A percentile compares a stretch with the other conserved stretches of the same genome.
phyloP scores from a whole-genome alignment of 257 asterid species.

The Avicennia marina region DNA sequence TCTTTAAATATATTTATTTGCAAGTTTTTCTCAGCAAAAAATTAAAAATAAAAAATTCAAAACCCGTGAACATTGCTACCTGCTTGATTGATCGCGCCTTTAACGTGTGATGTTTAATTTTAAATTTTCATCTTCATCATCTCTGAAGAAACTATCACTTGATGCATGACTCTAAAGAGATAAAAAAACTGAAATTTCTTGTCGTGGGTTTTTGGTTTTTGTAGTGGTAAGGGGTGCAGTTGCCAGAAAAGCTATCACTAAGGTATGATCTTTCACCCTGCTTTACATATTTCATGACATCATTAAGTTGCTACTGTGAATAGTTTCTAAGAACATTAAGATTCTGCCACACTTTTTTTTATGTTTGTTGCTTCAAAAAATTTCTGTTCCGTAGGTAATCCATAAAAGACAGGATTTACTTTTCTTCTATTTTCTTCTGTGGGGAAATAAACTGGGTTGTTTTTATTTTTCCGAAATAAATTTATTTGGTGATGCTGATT shows the following conservation, averaged over 20 bases:
- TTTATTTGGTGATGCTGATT: no score
- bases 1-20: neutral
- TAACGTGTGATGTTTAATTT: neutral
- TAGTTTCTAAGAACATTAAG: no score
- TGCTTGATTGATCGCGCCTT: neutral
- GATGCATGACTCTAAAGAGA: neutral
- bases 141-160: no score
- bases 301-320: neutral
- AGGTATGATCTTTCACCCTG: slow-evolving; percentile 35
- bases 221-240: slow-evolving; percentile 63
- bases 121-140: neutral
- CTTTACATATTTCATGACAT: neutral
- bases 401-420: no score
- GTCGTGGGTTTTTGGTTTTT: slow-evolving; percentile 10
- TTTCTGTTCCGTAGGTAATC: no score
- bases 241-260: slow-evolving; percentile 43
- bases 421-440: no score
- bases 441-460: no score
- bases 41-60: no score
- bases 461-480: no score
- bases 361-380: no score
- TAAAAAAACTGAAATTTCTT: neutral
- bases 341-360: no score
- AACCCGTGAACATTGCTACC: neutral
- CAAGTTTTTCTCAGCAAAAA: neutral